These are phyloP conservation scores for Puccinia novopanici DNA, from an alignment of 1,284 basidiomycete species.

Conservation along the genomic window DNA sequence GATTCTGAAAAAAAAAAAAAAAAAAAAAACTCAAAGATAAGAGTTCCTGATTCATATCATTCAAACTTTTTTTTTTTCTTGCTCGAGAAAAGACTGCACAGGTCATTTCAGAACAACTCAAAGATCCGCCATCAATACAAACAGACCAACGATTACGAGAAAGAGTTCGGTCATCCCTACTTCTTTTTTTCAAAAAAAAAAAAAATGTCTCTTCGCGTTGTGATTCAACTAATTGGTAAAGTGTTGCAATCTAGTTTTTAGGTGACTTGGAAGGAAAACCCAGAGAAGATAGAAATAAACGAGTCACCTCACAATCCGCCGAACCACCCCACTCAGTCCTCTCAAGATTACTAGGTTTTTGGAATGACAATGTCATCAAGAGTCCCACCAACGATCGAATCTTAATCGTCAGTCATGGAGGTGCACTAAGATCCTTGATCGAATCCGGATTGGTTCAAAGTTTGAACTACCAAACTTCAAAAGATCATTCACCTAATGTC, in stretches of 20 bases:
- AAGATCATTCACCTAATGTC: background rate
- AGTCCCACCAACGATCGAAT: slow-evolving; percentile 3
- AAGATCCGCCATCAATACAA: slow-evolving; percentile 7
- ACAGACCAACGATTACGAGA: slow-evolving; percentile 36
- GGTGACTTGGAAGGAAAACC: slow-evolving; percentile 46
- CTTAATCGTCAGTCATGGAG: slow-evolving; percentile 45
- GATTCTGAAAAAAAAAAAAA: slow-evolving; percentile 1
- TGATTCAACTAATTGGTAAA: no score
- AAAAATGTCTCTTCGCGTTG: no score
- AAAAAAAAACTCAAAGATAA: slow-evolving; percentile 3
- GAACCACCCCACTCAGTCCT: slow-evolving; percentile 31
- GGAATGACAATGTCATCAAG: slow-evolving; percentile 21
- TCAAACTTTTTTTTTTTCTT: background rate
- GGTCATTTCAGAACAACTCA: slow-evolving; percentile 27
- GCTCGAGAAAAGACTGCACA: slow-evolving; percentile 26
- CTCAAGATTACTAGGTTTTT: slow-evolving; percentile 33
- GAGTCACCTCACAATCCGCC: slow-evolving; percentile 20
- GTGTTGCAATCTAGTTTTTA: slow-evolving; percentile 6
- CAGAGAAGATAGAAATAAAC: background rate
- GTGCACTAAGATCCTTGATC: slow-evolving; percentile 34
- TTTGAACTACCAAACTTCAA: slow-evolving; percentile 6
- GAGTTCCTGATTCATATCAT: background rate
- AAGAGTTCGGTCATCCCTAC: slow-evolving; percentile 25
- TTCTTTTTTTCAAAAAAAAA: background rate
- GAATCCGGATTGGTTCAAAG: slow-evolving; percentile 15